A percentile compares a stretch with the other conserved stretches of the same genome.
These are phyloP conservation scores for Harringtonia lauricola DNA, from an alignment of 2,329 filamentous ascomycete species.

Conservation along the genomic window DNA sequence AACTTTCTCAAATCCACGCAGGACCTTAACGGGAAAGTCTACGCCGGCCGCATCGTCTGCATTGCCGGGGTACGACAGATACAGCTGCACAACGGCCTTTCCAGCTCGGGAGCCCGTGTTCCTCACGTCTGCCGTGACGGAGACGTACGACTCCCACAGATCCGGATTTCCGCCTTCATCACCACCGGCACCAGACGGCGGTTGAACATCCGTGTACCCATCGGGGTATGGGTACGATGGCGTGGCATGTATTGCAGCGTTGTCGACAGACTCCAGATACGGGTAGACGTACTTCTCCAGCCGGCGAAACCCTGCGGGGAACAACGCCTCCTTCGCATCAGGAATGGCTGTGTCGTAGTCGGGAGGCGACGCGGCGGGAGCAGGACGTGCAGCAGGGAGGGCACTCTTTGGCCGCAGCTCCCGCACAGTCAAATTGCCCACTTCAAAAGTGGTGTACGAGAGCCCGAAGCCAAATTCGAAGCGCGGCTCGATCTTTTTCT, in stretches of 20 bases:
- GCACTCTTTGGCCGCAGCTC: slow-evolving; percentile 33
- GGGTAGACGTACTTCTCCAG: slow-evolving; percentile 65
- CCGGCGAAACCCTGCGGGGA: slow-evolving; percentile 44
- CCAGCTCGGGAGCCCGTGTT: slow-evolving; percentile 38
- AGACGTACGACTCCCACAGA: slow-evolving; percentile 45
- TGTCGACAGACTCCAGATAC: slow-evolving; percentile 44
- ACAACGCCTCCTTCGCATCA: slow-evolving; percentile 42
- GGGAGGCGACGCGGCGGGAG: slow-evolving; percentile 36
- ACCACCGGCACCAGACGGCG: slow-evolving; percentile 54
- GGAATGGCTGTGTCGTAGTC: slow-evolving; percentile 44
- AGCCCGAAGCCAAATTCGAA: slow-evolving; percentile 84
- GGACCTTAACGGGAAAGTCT: slow-evolving; percentile 34
- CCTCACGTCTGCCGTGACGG: slow-evolving; percentile 37
- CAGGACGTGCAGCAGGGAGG: slow-evolving; percentile 25
- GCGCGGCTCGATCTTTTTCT: slow-evolving; percentile 58
- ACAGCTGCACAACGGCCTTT: slow-evolving; percentile 35
- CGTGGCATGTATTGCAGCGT: slow-evolving; percentile 21
- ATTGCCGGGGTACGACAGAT: slow-evolving; percentile 28
- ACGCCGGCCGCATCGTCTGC: slow-evolving; percentile 5
- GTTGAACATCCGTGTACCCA: slow-evolving; percentile 39
- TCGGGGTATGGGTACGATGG: slow-evolving; percentile 45
- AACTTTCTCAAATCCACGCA: slow-evolving; percentile 65
- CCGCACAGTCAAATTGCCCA: slow-evolving; percentile 40
- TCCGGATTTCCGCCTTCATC: slow-evolving; percentile 57
- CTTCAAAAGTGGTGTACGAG: slow-evolving; percentile 65